Evolutionary conservation across 257 asterid species (phyloP).

Genomic region (Anisodus tanguticus): DNA sequence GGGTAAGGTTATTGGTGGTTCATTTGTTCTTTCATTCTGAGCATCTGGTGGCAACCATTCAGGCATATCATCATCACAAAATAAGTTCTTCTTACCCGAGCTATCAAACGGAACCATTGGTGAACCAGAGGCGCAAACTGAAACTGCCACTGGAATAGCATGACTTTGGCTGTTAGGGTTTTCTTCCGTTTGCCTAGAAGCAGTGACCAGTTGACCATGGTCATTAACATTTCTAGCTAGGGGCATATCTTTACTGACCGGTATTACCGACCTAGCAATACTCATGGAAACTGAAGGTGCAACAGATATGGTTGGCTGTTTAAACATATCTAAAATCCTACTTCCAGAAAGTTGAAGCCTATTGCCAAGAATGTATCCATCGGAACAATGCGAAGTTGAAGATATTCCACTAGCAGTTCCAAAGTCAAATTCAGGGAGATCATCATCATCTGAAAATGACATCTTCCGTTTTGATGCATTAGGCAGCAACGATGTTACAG

Average conservation of each 20-base stretch:
- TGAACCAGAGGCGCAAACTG: neutral
- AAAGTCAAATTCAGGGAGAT: constrained; percentile 47
- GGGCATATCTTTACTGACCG: constrained; percentile 16
- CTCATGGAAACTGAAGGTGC: constrained; percentile 10
- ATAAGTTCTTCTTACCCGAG: constrained; percentile 28
- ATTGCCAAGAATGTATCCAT: neutral
- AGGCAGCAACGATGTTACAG: constrained; percentile 17
- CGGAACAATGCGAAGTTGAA: constrained; percentile 7
- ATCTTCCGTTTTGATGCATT: constrained; percentile 19
- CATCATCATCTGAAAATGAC: constrained; percentile 36
- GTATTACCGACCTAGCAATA: constrained; percentile 18
- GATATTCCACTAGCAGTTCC: constrained; percentile 30
- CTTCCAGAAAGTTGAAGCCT: constrained; percentile 26
- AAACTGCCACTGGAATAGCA: constrained; percentile 20
- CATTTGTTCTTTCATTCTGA: constrained; percentile 13
- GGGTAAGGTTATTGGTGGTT: neutral
- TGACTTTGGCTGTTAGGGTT: neutral
- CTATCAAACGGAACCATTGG: constrained; percentile 15
- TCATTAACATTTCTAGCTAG: neutral
- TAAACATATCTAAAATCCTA: neutral
- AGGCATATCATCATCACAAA: constrained; percentile 43
- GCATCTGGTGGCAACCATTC: constrained; percentile 41
- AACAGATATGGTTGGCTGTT: constrained; percentile 6
- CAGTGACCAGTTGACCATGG: neutral
- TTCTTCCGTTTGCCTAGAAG: neutral